Conservation (phyloP, 2,329 filamentous ascomycete species). For the Phialophora chinensis region DNA sequence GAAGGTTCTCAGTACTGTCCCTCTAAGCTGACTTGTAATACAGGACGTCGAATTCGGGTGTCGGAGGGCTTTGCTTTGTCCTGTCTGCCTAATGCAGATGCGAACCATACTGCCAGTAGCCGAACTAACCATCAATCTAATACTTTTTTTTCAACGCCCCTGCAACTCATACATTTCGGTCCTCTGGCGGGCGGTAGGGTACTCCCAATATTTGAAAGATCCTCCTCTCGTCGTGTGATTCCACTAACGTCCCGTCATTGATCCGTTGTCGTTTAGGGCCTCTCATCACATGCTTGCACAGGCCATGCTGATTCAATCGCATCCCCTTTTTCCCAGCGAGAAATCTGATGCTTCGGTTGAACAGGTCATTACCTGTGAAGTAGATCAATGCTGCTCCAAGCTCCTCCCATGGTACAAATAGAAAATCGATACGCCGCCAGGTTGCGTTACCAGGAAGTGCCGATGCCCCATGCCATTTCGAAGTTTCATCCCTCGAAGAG, state of each 20-base stretch:
- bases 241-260: conserved; percentile 72
- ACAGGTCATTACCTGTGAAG: conserved; percentile 94
- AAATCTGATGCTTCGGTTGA: conserved; percentile 84
- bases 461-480: conserved; percentile 89
- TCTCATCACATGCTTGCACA: conserved; percentile 74
- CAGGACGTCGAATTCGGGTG: background rate
- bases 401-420: conserved; percentile 79
- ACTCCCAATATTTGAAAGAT: conserved; percentile 85
- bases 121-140: background rate
- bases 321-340: conserved; percentile 81
- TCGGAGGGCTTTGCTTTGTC: background rate
- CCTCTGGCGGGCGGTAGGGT: conserved; percentile 74
- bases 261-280: conserved; percentile 64
- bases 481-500: conserved; percentile 65
- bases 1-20: background rate
- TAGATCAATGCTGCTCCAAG: conserved; percentile 88
- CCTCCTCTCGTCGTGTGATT: conserved; percentile 74
- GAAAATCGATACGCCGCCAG: conserved; percentile 84
- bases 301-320: conserved; percentile 81
- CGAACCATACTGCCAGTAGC: background rate
- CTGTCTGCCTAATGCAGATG: background rate
- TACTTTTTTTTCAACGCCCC: background rate
- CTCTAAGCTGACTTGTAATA: background rate
- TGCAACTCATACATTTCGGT: conserved; percentile 52
- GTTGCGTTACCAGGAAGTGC: conserved; percentile 64